Evolutionary conservation across 2,329 filamentous ascomycete species (phyloP).

Genomic region (Camillea tinctor): DNA sequence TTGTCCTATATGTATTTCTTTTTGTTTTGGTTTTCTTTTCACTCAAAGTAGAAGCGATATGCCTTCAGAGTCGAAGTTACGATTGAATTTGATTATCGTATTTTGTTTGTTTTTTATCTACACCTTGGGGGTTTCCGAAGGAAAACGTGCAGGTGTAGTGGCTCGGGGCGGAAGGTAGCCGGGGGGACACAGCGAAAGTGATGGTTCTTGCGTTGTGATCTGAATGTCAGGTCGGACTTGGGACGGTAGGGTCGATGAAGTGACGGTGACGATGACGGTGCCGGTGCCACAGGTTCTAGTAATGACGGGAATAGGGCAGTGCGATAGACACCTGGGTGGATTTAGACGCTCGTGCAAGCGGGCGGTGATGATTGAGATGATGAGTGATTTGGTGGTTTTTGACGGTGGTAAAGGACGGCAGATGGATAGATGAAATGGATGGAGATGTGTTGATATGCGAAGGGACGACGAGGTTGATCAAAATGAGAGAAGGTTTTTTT

Average conservation of each 20-base stretch:
- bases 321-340: conserved; percentile 23
- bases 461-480: not conserved
- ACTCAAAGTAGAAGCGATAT: conserved; percentile 27
- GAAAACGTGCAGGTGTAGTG: conserved; percentile 90
- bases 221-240: conserved; percentile 28
- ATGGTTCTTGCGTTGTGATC: conserved; percentile 25
- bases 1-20: conserved; percentile 41
- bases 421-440: conserved; percentile 26
- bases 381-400: not conserved
- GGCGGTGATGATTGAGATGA: conserved; percentile 19
- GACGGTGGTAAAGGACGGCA: conserved; percentile 9
- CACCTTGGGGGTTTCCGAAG: conserved; percentile 82
- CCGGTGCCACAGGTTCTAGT: conserved; percentile 22
- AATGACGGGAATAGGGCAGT: conserved; percentile 22
- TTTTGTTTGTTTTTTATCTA: conserved; percentile 72
- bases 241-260: conserved; percentile 28
- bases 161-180: conserved; percentile 45
- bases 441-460: conserved; percentile 4
- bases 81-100: conserved; percentile 47
- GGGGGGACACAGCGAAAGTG: conserved; percentile 25
- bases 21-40: conserved; percentile 7
- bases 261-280: conserved; percentile 25
- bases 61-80: conserved; percentile 38
- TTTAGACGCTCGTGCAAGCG: conserved; percentile 25
- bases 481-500: not conserved